phyloP scores from a whole-genome alignment of 164 flowering plant genomes.

The Cinnamomum micranthum region DNA sequence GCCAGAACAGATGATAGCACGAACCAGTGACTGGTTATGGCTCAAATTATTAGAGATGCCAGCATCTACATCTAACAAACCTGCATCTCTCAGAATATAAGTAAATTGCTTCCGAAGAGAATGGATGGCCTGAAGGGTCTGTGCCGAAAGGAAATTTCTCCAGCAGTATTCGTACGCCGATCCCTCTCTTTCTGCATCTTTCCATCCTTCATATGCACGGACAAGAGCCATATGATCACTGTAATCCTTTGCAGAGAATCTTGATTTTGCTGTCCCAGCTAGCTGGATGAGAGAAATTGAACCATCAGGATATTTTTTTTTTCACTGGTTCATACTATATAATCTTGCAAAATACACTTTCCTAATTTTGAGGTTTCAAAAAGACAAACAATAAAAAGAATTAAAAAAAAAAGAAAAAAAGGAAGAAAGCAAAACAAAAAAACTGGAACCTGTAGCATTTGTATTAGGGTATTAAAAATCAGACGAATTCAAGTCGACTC shows the following conservation, averaged over 20 bases:
- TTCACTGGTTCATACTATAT: too few relatives aligned
- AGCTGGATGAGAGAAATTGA: slow-evolving; percentile 42
- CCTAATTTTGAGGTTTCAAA: too few relatives aligned
- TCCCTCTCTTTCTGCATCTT: slow-evolving; percentile 98
- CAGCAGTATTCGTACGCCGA: slow-evolving; percentile 94
- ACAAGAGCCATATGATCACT: slow-evolving; percentile 99
- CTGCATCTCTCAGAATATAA: slow-evolving; percentile 79
- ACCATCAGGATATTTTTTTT: neutral
- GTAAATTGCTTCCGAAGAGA: slow-evolving; percentile 91
- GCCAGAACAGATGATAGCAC: slow-evolving; percentile 94
- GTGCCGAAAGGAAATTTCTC: slow-evolving; percentile 95
- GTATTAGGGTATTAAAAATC: too few relatives aligned
- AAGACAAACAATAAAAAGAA: too few relatives aligned
- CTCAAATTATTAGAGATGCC: slow-evolving; percentile 60
- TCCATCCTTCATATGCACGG: slow-evolving; percentile 99
- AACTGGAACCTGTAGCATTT: too few relatives aligned
- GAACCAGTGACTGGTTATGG: slow-evolving; percentile 91
- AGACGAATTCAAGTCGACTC: too few relatives aligned
- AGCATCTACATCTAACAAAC: slow-evolving; percentile 60
- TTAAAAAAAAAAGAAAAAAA: too few relatives aligned
- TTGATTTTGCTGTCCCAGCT: slow-evolving; percentile 93
- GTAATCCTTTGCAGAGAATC: slow-evolving; percentile 97
- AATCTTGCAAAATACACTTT: too few relatives aligned
- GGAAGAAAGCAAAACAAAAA: too few relatives aligned
- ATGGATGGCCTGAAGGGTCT: slow-evolving; percentile 96